Conservation (phyloP, 352 stramenopile genomes). For the Phytophthora vignae region DNA sequence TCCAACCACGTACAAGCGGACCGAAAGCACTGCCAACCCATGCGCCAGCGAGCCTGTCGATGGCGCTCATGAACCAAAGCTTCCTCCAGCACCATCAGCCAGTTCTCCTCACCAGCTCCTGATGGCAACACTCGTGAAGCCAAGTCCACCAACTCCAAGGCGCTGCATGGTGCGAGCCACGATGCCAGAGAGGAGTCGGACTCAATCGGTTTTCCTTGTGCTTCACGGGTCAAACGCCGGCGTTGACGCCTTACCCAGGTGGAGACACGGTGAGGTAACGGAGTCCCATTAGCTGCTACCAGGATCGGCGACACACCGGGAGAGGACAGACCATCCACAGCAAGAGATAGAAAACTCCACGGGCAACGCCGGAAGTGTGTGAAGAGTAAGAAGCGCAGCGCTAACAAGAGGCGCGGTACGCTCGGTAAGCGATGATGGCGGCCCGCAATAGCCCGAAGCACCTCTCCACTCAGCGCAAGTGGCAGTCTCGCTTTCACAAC, state of each 20-base stretch:
- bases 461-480: conserved; percentile 54
- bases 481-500: conserved; percentile 73
- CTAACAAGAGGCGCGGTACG: conserved; percentile 67
- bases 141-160: conserved; percentile 41
- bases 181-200: conserved; percentile 17
- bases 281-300: conserved; percentile 19
- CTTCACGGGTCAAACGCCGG: conserved; percentile 17
- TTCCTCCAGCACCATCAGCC: conserved; percentile 42
- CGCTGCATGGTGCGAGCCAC: conserved; percentile 48
- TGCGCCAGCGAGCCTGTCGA: conserved; percentile 47
- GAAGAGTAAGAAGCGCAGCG: conserved; percentile 68
- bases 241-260: conserved; percentile 33
- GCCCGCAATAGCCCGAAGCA: conserved; percentile 55
- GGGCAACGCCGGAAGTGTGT: conserved; percentile 60
- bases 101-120: conserved; percentile 17
- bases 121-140: conserved; percentile 17
- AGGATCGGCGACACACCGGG: conserved; percentile 29
- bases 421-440: conserved; percentile 72
- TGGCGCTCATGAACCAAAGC: conserved; percentile 40
- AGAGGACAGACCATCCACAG: conserved; percentile 22
- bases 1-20: conserved; percentile 66
- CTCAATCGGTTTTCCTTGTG: not conserved
- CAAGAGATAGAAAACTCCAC: conserved; percentile 71
- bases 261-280: conserved; percentile 34
- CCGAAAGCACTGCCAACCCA: conserved; percentile 79